phyloP scores from a whole-genome alignment of 2,329 filamentous ascomycete species.

The Fusarium agapanthi region DNA sequence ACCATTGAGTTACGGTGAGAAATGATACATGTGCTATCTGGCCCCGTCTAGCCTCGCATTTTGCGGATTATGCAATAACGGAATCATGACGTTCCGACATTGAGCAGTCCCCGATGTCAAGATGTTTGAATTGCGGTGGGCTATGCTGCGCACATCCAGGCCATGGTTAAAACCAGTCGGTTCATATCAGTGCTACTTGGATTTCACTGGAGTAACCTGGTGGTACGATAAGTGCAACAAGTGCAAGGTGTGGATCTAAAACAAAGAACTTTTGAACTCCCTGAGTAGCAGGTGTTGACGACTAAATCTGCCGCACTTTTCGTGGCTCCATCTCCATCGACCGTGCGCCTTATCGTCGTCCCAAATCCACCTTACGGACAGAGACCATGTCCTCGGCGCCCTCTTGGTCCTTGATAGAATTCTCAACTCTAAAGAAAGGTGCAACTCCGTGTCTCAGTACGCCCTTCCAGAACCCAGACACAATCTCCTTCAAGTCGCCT shows the following conservation, averaged over 20 bases:
- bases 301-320: not conserved
- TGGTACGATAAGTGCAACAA: not conserved
- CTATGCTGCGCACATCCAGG: not conserved
- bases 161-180: not conserved
- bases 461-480: conserved; percentile 79
- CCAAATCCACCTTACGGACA: conserved; percentile 64
- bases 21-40: not conserved
- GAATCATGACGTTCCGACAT: not conserved
- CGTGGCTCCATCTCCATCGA: not conserved
- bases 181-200: not conserved
- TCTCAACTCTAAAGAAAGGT: conserved; percentile 67
- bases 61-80: not conserved
- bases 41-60: not conserved
- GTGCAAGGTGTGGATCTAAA: not conserved
- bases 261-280: conserved; percentile 24
- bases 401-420: conserved; percentile 32
- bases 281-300: not conserved
- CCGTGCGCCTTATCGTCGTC: conserved; percentile 47
- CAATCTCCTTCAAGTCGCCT: conserved; percentile 75
- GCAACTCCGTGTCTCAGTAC: conserved; percentile 73
- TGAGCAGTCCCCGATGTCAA: not conserved
- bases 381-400: conserved; percentile 57
- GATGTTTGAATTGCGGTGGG: not conserved
- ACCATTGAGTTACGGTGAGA: not conserved
- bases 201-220: not conserved